Evolutionary conservation across 2,329 filamentous ascomycete species (phyloP).

Genomic region (Neoscytalidium dimidiatum): DNA sequence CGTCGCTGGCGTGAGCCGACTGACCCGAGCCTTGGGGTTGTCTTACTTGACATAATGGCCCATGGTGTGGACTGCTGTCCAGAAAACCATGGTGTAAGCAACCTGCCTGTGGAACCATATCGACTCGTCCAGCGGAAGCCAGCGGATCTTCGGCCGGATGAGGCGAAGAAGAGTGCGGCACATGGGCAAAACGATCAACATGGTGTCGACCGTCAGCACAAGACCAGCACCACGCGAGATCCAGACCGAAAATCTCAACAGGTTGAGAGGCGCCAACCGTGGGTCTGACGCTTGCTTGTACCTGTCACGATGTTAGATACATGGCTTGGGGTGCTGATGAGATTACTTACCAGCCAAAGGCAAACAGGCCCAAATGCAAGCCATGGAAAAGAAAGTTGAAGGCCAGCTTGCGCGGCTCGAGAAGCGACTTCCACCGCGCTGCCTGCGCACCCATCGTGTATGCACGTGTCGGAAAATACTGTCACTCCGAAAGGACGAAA

Average conservation of each 20-base stretch:
- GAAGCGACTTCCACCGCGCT: constrained; percentile 39
- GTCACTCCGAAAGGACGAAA: too few species aligned
- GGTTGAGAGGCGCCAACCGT: constrained; percentile 76
- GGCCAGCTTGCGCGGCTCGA: constrained; percentile 70
- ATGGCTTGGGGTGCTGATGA: too few species aligned
- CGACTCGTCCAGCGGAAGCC: constrained; percentile 89
- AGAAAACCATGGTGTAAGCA: constrained; percentile 87
- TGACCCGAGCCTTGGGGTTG: too few species aligned
- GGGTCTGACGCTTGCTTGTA: constrained; percentile 71
- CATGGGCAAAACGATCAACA: constrained; percentile 89
- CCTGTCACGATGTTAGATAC: constrained; percentile 52
- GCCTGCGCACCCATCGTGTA: not conserved
- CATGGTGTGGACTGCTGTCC: constrained; percentile 73
- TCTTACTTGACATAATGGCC: constrained; percentile 94
- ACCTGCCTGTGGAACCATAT: constrained; percentile 96
- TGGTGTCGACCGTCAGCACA: constrained; percentile 78
- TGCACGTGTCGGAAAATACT: not conserved
- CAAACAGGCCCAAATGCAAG: constrained; percentile 77
- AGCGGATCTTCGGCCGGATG: constrained; percentile 82
- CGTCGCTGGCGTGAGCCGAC: not conserved
- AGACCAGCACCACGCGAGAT: constrained; percentile 91
- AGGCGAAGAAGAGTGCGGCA: constrained; percentile 86
- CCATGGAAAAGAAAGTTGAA: constrained; percentile 84
- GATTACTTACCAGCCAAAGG: constrained; percentile 74
- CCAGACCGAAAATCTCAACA: constrained; percentile 87